Evolutionary conservation across 2,329 filamentous ascomycete species (phyloP), one percentile per base, ranked within the genome.

Genomic region (Bipolaris sorokiniana): DNA sequence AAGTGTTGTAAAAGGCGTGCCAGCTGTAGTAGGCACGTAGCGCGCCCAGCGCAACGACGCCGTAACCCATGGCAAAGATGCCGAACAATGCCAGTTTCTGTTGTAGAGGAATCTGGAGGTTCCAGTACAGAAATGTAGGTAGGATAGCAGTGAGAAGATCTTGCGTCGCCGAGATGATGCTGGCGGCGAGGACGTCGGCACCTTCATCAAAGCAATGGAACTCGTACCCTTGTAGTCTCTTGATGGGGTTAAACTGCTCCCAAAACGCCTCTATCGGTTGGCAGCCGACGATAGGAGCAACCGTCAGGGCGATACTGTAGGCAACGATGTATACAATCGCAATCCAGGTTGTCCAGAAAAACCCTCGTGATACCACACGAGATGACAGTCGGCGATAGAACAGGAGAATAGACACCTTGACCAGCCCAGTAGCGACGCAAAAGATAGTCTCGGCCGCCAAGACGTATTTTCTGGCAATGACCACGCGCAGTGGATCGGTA

Each of bases 391-490:
- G 66, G 4, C 70, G 67, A 34, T 71, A 74, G 53, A 73, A 74
- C 2, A 71, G 60, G 3, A 76, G 63, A 15, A 76, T 74, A 7
- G 71, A 74, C 11, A 76, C 64, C 41, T 76, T 76, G 48, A 74
- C 65, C 1, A 74, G 48, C 0, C 72, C 71, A 1, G 70, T 64
- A 3, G 62, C 63, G 3, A 60, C n/a, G 44, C 69, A 69, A 48
- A 74, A 76, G 11, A 65, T 48, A 26, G 59, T 59, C 40, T 73
- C 62, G 6, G 69, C 63, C 5, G 63, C 61, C n/a, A 76, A 46
- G 3, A 72, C 52, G n/a, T 65, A 67, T 58, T 74, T 71, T 7
- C 70, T 68, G 13, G 69, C 53, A 3, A 18, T 50, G 5, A 70
- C 59, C 7, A 61, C 55, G 3, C 45, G 52, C 1, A 61, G 42